Evolutionary conservation across 352 stramenopile genomes (phyloP).

Genomic region (Ochromonadaceae sp.): DNA sequence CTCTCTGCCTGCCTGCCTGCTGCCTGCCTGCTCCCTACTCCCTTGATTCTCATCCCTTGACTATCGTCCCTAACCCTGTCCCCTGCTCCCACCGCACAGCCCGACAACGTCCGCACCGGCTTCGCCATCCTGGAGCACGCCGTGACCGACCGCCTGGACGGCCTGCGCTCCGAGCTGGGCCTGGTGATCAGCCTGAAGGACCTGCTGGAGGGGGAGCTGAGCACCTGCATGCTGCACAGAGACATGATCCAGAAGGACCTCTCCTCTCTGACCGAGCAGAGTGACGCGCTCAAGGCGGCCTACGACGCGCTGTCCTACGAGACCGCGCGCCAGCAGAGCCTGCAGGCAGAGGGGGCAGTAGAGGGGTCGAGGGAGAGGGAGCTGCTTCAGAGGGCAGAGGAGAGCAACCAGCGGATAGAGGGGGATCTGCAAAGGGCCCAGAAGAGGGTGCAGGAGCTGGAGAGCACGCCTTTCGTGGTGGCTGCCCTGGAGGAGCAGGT

Average conservation of each 20-base stretch:
- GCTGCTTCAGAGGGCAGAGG: background rate
- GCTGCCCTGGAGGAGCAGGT: background rate
- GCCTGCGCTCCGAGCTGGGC: background rate
- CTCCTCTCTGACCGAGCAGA: background rate
- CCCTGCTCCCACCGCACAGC: background rate
- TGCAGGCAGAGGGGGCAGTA: background rate
- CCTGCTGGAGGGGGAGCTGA: background rate
- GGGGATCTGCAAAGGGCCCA: background rate
- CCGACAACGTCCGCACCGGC: background rate
- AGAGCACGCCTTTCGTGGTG: background rate
- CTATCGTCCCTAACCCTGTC: background rate
- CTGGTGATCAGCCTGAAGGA: background rate
- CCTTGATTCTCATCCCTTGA: background rate
- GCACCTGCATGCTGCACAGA: background rate
- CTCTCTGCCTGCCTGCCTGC: too few relatives aligned
- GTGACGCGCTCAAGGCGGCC: conserved; percentile 5
- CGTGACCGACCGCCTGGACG: background rate
- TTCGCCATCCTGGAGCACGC: background rate
- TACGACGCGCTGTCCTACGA: conserved; percentile 5
- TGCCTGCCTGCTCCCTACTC: too few relatives aligned
- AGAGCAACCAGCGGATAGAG: background rate
- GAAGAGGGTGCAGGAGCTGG: background rate
- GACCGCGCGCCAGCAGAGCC: background rate
- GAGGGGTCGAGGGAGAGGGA: background rate
- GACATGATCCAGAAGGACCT: background rate